Evolutionary conservation across 2,329 filamentous ascomycete species (phyloP).

Genomic region (Periconia macrospinosa): DNA sequence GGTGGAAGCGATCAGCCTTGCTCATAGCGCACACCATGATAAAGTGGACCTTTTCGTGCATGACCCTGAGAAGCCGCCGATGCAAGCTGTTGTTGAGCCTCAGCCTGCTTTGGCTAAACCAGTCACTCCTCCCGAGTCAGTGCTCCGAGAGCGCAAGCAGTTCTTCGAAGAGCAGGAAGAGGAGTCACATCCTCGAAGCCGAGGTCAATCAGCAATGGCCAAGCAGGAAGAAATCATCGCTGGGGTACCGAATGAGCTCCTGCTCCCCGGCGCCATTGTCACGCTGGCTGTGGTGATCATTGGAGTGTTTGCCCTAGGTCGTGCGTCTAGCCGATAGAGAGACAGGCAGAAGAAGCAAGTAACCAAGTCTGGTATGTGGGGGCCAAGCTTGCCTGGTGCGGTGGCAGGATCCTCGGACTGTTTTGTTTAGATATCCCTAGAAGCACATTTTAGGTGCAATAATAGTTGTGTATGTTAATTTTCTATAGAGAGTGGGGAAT

Average conservation of each 20-base stretch:
- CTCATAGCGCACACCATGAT: slow-evolving; percentile 74
- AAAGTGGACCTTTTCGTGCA: slow-evolving; percentile 98
- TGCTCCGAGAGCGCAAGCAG: slow-evolving; percentile 51
- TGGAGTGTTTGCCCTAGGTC: slow-evolving; percentile 86
- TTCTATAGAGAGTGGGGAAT: slow-evolving; percentile 4
- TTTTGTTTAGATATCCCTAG: slow-evolving; percentile 24
- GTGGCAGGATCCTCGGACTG: slow-evolving; percentile 9
- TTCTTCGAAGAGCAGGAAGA: slow-evolving; percentile 60
- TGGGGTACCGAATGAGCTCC: slow-evolving; percentile 89
- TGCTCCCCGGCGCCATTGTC: slow-evolving; percentile 91
- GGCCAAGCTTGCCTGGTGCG: not conserved
- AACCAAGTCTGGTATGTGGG: not conserved
- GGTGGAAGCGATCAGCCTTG: slow-evolving; percentile 83
- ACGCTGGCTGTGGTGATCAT: slow-evolving; percentile 94
- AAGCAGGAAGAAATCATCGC: slow-evolving; percentile 78
- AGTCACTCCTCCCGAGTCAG: slow-evolving; percentile 56
- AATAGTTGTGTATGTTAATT: slow-evolving; percentile 13
- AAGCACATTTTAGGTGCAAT: slow-evolving; percentile 7
- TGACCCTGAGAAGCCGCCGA: slow-evolving; percentile 84
- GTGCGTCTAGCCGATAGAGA: slow-evolving; percentile 57
- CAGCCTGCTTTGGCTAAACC: slow-evolving; percentile 56
- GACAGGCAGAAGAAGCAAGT: not conserved
- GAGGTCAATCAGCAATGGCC: slow-evolving; percentile 50
- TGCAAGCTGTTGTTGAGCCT: slow-evolving; percentile 65
- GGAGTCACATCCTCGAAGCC: slow-evolving; percentile 48